Evolutionary conservation across 495 filamentous ascomycete genomes (phyloP).

Genomic region (Venustampulla echinocandica): DNA sequence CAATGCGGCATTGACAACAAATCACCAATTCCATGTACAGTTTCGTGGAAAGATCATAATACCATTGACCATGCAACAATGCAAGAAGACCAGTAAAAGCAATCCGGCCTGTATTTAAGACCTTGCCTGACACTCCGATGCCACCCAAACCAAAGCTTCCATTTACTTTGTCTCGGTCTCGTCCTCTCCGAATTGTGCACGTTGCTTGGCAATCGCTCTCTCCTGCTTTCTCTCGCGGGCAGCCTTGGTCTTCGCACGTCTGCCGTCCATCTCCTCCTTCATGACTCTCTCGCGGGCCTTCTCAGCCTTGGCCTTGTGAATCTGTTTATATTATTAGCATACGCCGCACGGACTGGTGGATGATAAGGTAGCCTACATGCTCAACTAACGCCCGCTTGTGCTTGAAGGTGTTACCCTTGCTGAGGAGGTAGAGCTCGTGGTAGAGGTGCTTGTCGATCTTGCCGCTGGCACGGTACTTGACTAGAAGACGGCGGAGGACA

Average conservation of each 20-base stretch:
- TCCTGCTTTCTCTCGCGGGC: conserved; percentile 93
- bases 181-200: conserved; percentile 65
- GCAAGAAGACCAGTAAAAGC: conserved; percentile 33
- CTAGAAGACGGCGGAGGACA: conserved; percentile 94
- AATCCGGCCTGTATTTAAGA: conserved; percentile 24
- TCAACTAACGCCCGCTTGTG: conserved; percentile 99
- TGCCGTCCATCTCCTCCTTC: conserved; percentile 99
- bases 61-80: conserved; percentile 46
- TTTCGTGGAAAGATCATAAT: conserved; percentile 40
- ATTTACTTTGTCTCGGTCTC: conserved; percentile 38
- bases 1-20: too few relatives aligned
- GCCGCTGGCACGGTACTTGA: conserved; percentile 97
- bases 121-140: conserved; percentile 24
- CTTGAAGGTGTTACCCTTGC: conserved; percentile 99
- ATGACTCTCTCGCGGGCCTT: conserved; percentile 84
- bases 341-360: neutral
- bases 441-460: conserved; percentile 99
- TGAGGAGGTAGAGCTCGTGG: conserved; percentile 98
- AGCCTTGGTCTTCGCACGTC: conserved; percentile 99
- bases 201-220: conserved; percentile 82
- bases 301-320: conserved; percentile 99
- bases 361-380: conserved; percentile 65
- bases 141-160: conserved; percentile 19
- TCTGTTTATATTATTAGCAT: conserved; percentile 42
- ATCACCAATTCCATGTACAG: neutral